Base-by-base conservation (phyloP, 306 rosid genomes). In the Lotus japonicus region DNA sequence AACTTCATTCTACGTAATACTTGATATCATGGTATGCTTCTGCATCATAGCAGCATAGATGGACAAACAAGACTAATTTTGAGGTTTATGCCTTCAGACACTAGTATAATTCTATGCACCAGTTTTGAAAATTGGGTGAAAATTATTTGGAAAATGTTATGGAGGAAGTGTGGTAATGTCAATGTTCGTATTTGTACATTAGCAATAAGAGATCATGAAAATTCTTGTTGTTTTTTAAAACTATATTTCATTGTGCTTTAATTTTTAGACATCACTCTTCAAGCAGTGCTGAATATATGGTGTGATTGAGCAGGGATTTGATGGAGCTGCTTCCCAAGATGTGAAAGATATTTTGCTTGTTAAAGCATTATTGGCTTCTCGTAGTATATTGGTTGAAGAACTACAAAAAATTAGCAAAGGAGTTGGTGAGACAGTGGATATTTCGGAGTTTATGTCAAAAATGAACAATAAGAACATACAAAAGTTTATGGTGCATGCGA, bases 341-440 rank as follows among this genome's bases (percentile, higher is more conserved):
- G 58, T 38, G 51, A 82, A 83, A 54, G 83, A 71, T 59, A 69
- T 70, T 79, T 42, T 83, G 81, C 86, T 79, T 76, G 62, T 85
- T 55, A 90, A 86, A 71, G 79, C 88, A 68, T 77, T 92, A 76
- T 58, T 88, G 75, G 58, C 88, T 77, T 83, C 96, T 53, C 96
- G 89, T 74, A 91, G 82, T 73, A 70, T 80, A 66, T 74, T 92
- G 79, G 74, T 90, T 72, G 96, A 88, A 81, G 98, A 88, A 78
- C 83, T 89, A 23, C 87, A 51, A 68, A 84, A 76, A 75, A 81
- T 92, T 43, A 80, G 88, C 83, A 76, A 81, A 75, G 96, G 87
- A 57, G 23, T 88, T 66, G 83, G 56, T 80, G 80, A 77, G 73
- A 66, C 81, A 18, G 19, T 88, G 68, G 94, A 92, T 82, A 78